Evolutionary conservation across 345 rosid genomes (phyloP), one percentile per base, ranked within the genome.

Genomic region (Citrus unshiu): DNA sequence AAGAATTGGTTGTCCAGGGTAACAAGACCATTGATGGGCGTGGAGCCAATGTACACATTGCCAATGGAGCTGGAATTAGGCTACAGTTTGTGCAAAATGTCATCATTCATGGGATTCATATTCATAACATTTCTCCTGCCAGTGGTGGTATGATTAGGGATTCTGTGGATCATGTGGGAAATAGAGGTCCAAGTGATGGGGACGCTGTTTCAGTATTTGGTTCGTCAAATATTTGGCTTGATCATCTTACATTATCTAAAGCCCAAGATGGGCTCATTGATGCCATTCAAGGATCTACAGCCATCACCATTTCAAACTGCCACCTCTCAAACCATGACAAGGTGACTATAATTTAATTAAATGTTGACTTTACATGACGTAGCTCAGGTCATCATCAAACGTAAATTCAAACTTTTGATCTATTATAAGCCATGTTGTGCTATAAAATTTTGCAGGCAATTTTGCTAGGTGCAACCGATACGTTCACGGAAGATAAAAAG

Each of bases 21-120:
- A 72, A 89, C 70, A 93, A 93, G 83, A 95, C 98, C 6, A 93
- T 95, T 27, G 98, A 93, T 24, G 98, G 80, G 3, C 84, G 98
- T 25, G 98, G 98, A 30, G 93, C 85, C 4, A 86, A 74, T 21
- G 86, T 93, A 65, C 94, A 88, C 54, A 87, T 93, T 32, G 88
- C 87, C 29, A 59, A 70, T 16, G 98, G 98, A 0, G 91, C 88
- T 30, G 91, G 95, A 10, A 68, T 95, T n/a, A 93, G 89, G 5
- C 12, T 95, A 4, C 98, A 92, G 16, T 0, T 2, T 12, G 91
- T 84, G n/a, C 73, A 84, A 57, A 88, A 93, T 58, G 90, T 95
- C 49, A 95, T 95, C 85, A 87, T 95, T 76, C 95, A 92, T 67
- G 82, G 81, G 58, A 61, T 95, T 9, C 91, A 84, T 57, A 46